Conservation (phyloP, 2,329 filamentous ascomycete species). For the Cercospora sp. region DNA sequence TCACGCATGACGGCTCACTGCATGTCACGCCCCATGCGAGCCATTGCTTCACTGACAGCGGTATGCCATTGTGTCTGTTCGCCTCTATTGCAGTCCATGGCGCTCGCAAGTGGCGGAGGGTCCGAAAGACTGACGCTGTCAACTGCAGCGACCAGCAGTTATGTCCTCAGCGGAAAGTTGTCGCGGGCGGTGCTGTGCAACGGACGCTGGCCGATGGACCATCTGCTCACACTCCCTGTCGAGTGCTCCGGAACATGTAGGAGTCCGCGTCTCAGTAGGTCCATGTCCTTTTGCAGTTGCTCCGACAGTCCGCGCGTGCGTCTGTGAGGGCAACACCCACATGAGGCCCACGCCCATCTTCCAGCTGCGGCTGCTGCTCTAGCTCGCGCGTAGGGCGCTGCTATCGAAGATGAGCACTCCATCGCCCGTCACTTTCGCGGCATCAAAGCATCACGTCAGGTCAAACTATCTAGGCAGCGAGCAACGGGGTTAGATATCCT, state of each 20-base stretch:
- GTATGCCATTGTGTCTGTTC: neutral
- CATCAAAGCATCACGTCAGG: constrained; percentile 4
- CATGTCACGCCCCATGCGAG: constrained; percentile 5
- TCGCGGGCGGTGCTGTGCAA: neutral
- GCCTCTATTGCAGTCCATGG: neutral
- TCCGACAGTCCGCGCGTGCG: neutral
- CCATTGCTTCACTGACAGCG: neutral
- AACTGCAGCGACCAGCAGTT: neutral
- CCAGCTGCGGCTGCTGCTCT: neutral
- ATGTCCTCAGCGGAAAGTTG: neutral
- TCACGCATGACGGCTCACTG: constrained; percentile 5
- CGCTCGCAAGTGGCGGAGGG: neutral
- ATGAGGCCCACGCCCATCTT: neutral
- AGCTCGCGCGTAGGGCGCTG: constrained; percentile 5
- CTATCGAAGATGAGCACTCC: neutral
- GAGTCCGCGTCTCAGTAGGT: neutral
- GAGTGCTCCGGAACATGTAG: neutral
- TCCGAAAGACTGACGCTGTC: neutral
- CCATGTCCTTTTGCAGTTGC: neutral
- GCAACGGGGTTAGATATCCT: neutral
- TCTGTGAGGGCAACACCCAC: neutral
- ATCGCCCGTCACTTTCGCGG: neutral
- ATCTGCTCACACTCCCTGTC: neutral
- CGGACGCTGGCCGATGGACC: neutral
- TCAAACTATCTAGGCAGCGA: constrained; percentile 8